Percentiles rank a stretch among this genome's conserved stretches.
These are phyloP conservation scores for Stephanodiscus minutulus DNA, from an alignment of 108 stramenopile genomes.

Conservation along the genomic window DNA sequence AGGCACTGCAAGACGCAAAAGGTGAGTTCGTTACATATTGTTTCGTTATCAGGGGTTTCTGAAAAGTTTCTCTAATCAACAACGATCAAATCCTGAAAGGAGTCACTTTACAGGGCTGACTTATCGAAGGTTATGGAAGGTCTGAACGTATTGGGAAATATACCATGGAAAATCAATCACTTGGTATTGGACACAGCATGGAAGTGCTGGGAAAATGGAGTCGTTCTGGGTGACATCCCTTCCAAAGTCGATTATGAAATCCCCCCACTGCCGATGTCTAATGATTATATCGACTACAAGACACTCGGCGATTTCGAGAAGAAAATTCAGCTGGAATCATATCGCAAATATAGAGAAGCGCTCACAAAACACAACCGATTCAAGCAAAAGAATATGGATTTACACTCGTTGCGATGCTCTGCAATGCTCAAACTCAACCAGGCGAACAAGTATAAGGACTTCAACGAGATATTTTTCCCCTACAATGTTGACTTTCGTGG, in stretches of 20 bases:
- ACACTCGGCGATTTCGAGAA: slow-evolving; percentile 33
- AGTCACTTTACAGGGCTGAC: slow-evolving; percentile 73
- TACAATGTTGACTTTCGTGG: slow-evolving; percentile 99
- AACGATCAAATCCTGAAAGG: slow-evolving; percentile 21
- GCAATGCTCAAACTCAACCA: slow-evolving; percentile 84
- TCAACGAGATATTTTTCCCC: slow-evolving; percentile 93
- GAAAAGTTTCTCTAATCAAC: neutral
- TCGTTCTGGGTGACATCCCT: slow-evolving; percentile 89
- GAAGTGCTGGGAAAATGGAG: slow-evolving; percentile 76
- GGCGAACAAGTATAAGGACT: slow-evolving; percentile 86
- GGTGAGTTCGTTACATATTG: slow-evolving; percentile 30
- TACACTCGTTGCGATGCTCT: slow-evolving; percentile 88
- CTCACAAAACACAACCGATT: slow-evolving; percentile 60
- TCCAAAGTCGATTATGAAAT: slow-evolving; percentile 76
- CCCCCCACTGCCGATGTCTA: slow-evolving; percentile 58
- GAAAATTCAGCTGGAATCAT: slow-evolving; percentile 38
- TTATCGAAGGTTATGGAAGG: slow-evolving; percentile 78
- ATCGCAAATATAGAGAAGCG: slow-evolving; percentile 57
- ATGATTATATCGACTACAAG: slow-evolving; percentile 46
- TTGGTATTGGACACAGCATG: slow-evolving; percentile 72
- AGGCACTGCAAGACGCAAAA: slow-evolving; percentile 77
- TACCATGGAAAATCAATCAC: slow-evolving; percentile 88
- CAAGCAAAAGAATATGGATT: slow-evolving; percentile 78
- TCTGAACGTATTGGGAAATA: slow-evolving; percentile 83
- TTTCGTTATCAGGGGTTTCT: neutral